Evolutionary conservation across 441 rosid species (phyloP).

Genomic region (Populus trichocarpa): DNA sequence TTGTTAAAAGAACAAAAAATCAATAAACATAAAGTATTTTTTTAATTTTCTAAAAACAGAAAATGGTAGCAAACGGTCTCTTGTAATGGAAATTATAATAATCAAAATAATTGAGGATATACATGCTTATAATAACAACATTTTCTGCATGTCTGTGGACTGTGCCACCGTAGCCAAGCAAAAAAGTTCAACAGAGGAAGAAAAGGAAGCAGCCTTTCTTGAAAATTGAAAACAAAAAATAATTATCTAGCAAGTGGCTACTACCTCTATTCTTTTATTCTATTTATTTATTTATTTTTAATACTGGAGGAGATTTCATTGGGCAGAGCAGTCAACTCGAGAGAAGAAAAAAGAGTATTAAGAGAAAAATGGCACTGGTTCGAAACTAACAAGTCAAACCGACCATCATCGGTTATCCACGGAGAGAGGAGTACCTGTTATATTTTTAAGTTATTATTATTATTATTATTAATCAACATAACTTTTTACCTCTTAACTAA

Average conservation of each 20-base stretch:
- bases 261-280: neutral
- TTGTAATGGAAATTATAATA: no score
- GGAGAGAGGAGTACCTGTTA: no score
- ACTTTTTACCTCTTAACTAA: no score
- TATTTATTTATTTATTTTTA: no score
- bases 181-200: neutral
- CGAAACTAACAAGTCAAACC: neutral
- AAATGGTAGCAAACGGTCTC: no score
- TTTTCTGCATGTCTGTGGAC: neutral
- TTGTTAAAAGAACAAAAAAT: no score
- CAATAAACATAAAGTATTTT: no score
- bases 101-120: no score
- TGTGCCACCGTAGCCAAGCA: neutral
- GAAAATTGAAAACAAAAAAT: neutral
- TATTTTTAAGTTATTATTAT: no score
- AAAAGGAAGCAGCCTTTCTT: neutral
- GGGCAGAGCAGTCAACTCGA: neutral
- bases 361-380: neutral
- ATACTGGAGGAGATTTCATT: neutral
- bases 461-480: no score
- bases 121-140: neutral
- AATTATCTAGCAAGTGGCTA: neutral
- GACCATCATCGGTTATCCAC: neutral
- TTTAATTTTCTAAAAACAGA: no score
- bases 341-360: neutral